Evolutionary conservation across 768 basidiomycete species (phyloP), one percentile per base, ranked within the genome.

Genomic region (Kwoniella bestiolae): DNA sequence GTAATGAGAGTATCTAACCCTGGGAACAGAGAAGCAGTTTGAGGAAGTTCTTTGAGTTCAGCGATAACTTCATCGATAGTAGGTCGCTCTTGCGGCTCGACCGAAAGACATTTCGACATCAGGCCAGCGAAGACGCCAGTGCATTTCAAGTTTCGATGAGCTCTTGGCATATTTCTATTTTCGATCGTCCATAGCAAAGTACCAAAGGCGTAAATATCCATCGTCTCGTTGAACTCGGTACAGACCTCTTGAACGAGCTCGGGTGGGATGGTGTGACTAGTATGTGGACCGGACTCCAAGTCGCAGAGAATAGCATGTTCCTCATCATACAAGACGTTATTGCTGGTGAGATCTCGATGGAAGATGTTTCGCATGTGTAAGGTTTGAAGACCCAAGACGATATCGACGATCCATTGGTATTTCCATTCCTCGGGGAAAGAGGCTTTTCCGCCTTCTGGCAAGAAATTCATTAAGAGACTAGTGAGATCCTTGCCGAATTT

Each of bases 401-500:
- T 29, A 26, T 51, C 50, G 14, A 51, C 25, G 5, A 51, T 18
- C 50, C 50, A 51, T 51, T 51, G 50, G 16, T 51, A 51, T 51
- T 26, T 51, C 50, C 50, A 51, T 29, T 51, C 50, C 29, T 51
- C 28, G 29, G 50, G 50, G 8, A 51, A 11, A 12, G 8, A 7
- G 5, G 29, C 5, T 12, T 25, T 16, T 29, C 5, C 26, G 29
- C 26, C 50, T 11, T 41, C 38, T 11, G 18, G 12, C 12, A 41
- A 41, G 0, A 18, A 18, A 14, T 18, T 18, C 38, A 51, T 1
- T 7, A 31, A 28, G 25, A 23, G 29, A 7, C 26, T 26, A 11
- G 25, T 51, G 3, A 51, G 25, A 16, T 26, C 28, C 29, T 51
- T 23, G 29, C 50, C 50, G 12, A 12, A 51, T 51, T 3, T 51